Base-by-base conservation (phyloP, 164 flowering plant species). In the Kingdonia uniflora region DNA sequence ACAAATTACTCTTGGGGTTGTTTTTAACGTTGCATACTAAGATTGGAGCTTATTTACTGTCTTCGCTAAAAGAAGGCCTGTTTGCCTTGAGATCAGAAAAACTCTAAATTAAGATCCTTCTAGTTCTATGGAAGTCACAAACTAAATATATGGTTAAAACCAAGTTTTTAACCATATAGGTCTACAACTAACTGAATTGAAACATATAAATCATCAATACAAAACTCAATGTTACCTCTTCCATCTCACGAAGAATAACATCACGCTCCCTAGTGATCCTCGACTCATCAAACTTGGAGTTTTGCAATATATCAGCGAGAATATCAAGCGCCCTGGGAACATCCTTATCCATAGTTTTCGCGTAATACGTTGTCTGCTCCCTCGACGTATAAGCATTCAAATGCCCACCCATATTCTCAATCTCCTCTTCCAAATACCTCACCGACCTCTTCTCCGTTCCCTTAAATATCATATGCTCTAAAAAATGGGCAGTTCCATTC, bases 331-430 rank as follows among this genome's bases (percentile, higher is more conserved):
- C 75, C 24, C 47, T 26, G 7, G 68, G 64, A 14, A 68, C 77
- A 46, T 75, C 67, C 55, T 65, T 62, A 11, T 25, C 62, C 65
- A 72, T 39, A 0, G 72, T 74, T 56, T 70, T 77, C 1, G 79
- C 77, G 22, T 63, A 72, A 56, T 72, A 77, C 4, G 75, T 67
- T 10, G 79, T 77, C 66, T 77, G 82, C 66, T 77, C 82, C 59
- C 82, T 64, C 7, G 78, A 68, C 8, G 80, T 75, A 48, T 67
- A 73, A 5, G 78, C 82, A 63, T 75, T 75, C 56, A 78, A 55
- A 53, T 73, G 80, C 5, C 78, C 80, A 3, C 80, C 82, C 78
- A 77, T 71, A 23, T 75, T 71, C 77, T 75, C 82, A 45, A 77
- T 73, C 62, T 75, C 79, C 62, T 75, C 72, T 60, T 72, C 77